These are phyloP conservation scores for Oryza longistaminata DNA, from an alignment of 176 grass and related monocot species.

Conservation along the genomic window DNA sequence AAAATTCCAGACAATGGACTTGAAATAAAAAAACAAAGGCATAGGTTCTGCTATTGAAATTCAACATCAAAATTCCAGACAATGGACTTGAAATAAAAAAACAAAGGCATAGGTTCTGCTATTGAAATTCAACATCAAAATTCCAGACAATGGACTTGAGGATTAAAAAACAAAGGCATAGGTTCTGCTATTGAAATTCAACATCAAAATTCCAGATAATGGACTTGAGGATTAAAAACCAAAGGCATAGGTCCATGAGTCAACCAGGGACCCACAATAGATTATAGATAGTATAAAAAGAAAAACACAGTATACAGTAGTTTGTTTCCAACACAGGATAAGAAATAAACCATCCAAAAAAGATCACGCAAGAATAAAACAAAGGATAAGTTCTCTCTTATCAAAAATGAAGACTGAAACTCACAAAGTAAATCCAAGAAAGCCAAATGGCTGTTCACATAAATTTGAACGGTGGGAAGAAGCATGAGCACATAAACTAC, in stretches of 20 bases:
- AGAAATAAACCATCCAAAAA: background rate
- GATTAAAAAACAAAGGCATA: background rate
- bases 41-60: too few species aligned
- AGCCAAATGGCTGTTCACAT: background rate
- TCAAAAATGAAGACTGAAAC: background rate
- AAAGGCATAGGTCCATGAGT: background rate
- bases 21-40: too few species aligned
- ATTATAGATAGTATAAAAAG: too few species aligned
- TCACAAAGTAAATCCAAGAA: background rate
- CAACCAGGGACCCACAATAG: background rate
- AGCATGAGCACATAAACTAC: constrained; percentile 23
- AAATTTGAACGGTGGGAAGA: constrained; percentile 13
- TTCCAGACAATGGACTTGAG: constrained; percentile 1
- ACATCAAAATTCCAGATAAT: constrained; percentile 14
- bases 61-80: too few species aligned
- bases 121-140: constrained; percentile 2
- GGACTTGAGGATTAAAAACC: background rate
- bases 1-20: too few species aligned
- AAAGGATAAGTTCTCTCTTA: background rate
- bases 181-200: constrained; percentile 6
- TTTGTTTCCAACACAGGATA: too few species aligned
- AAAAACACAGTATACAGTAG: too few species aligned
- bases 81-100: too few species aligned
- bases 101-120: too few species aligned
- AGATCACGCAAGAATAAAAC: constrained; percentile 17